Base-by-base conservation (phyloP, 2,329 filamentous ascomycete species). In the Endoconidiophora laricicola region DNA sequence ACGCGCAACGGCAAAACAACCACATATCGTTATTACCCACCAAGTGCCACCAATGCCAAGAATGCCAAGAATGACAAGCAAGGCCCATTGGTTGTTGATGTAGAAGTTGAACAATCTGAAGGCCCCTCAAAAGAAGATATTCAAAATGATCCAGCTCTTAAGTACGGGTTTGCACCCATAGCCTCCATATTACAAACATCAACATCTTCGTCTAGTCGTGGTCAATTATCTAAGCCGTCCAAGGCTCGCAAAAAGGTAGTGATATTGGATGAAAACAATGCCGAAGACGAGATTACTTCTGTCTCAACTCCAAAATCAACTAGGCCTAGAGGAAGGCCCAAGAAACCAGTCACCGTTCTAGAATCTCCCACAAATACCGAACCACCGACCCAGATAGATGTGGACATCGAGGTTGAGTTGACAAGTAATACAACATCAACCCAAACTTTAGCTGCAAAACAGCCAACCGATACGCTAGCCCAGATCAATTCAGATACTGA, bases 11-110 rank as follows among this genome's bases (percentile, higher is more conserved):
- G 54, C 14, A 52, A 54, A 29, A 49, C 51, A 6, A 50, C 53
- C 4, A 52, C 53, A 4, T 55, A 55, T 37, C 48, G 53, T 20
- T 55, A 54, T 47, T 54, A 53, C 37, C 45, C 54, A 9, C 39
- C 48, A 5, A 36, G 33, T 9, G 48, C 26, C 36, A 37, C 23
- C 16, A 22, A 41, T 26, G 38, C 24, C 24, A 42, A 45, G 7
- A 40, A 33, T 20, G 46, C n/a, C n/a, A n/a, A 18, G 16, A 18
- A 18, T 18, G 16, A 18, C 16, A 18, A 18, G 16, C 16, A 18
- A 18, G 16, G 16, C 16, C 16, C 16, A 18, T 18, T 18, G 16
- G 16, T 18, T 18, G 16, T 18, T 18, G 16, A 49, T 24, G n/a
- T 14, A 2, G 39, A 46, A 12, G n/a, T 7, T 18, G 18, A 43